Conservation (phyloP, 305 asterid species). For the Plantago coronopus region DNA sequence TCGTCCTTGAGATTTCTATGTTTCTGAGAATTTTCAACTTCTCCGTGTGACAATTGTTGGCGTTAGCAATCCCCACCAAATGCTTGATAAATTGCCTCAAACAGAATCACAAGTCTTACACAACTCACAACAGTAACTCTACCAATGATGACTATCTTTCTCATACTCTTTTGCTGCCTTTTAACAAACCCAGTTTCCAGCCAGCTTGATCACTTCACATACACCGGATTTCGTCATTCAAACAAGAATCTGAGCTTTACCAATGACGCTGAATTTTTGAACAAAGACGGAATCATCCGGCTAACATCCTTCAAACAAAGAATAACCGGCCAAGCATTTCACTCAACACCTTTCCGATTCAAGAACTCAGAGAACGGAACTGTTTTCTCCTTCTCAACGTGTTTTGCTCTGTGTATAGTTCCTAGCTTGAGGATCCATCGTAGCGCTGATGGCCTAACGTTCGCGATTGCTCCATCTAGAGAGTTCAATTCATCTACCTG, state of each 20-base stretch:
- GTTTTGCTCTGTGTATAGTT: slow-evolving; percentile 32
- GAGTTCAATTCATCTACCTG: slow-evolving; percentile 18
- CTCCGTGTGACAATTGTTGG: no score
- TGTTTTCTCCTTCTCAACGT: slow-evolving; percentile 38
- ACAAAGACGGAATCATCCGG: background rate
- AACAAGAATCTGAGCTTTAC: slow-evolving; percentile 20
- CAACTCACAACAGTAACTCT: no score
- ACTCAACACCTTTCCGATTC: slow-evolving; percentile 19
- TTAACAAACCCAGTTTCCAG: no score
- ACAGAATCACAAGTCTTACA: no score
- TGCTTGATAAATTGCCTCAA: no score
- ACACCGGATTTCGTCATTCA: slow-evolving; percentile 19
- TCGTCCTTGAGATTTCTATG: no score
- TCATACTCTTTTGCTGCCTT: no score
- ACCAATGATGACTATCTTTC: no score
- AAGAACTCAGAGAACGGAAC: slow-evolving; percentile 19
- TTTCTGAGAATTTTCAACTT: no score
- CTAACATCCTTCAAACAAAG: background rate
- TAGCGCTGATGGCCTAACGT: slow-evolving; percentile 42
- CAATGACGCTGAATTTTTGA: slow-evolving; percentile 20
- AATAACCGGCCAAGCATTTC: slow-evolving; percentile 17
- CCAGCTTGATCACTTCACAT: no score
- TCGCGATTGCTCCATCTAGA: slow-evolving; percentile 30
- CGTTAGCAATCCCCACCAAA: no score
- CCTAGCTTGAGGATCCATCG: slow-evolving; percentile 21